phyloP scores from a whole-genome alignment of 2,329 filamentous ascomycete genomes.

The Fusarium sp. region DNA sequence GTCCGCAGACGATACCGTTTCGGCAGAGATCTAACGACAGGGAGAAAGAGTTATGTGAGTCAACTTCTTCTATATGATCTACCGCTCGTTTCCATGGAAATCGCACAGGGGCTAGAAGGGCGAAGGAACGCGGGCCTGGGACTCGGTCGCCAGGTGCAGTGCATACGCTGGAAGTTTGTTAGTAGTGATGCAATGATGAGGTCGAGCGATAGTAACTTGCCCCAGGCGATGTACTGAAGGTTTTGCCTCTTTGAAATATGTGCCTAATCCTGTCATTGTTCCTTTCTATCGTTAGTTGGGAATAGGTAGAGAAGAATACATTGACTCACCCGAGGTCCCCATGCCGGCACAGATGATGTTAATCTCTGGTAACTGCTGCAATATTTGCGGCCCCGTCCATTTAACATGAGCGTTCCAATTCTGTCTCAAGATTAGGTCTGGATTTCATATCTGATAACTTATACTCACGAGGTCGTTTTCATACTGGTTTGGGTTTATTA shows the following conservation, averaged over 20 bases:
- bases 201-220: conserved; percentile 12
- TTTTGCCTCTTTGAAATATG: conserved; percentile 64
- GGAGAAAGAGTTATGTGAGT: conserved; percentile 65
- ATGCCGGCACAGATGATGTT: conserved; percentile 68
- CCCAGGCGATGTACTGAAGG: conserved; percentile 60
- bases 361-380: conserved; percentile 68
- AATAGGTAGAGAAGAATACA: conserved; percentile 31
- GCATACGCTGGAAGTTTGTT: conserved; percentile 63
- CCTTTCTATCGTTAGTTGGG: conserved; percentile 32
- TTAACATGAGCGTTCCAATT: conserved; percentile 68
- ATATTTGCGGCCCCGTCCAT: conserved; percentile 72
- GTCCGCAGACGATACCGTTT: conserved; percentile 70
- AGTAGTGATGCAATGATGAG: background rate
- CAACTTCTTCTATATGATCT: conserved; percentile 69
- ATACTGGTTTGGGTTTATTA: conserved; percentile 71
- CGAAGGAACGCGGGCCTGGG: conserved; percentile 68
- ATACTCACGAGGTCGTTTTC: conserved; percentile 60
- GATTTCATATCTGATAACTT: rapidly evolving
- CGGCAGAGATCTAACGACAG: conserved; percentile 67
- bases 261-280: conserved; percentile 64
- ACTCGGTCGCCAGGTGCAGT: conserved; percentile 69
- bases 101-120: conserved; percentile 62
- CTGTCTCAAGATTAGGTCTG: conserved; percentile 43
- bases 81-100: conserved; percentile 71
- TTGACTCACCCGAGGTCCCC: conserved; percentile 65